phyloP scores from a whole-genome alignment of 768 basidiomycete species.

The Hemileccinum rubropunctum region DNA sequence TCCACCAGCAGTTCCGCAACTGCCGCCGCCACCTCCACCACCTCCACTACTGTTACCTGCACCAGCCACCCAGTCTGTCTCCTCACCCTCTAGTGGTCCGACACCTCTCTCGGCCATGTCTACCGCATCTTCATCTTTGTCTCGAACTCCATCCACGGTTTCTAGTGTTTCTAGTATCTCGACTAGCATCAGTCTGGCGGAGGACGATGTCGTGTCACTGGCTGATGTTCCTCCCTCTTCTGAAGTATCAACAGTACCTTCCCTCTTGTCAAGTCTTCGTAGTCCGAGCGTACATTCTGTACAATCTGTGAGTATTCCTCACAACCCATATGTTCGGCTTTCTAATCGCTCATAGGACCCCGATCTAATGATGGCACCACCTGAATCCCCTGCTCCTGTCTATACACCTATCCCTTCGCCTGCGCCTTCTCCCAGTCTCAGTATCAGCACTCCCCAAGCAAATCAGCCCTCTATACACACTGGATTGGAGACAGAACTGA shows the following conservation, averaged over 20 bases:
- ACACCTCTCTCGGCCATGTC: slow-evolving; percentile 30
- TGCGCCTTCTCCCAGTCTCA: slow-evolving; percentile 45
- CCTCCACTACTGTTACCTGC: slow-evolving; percentile 15
- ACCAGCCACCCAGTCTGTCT: slow-evolving; percentile 18
- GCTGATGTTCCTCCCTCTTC: slow-evolving; percentile 17
- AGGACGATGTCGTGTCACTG: slow-evolving; percentile 26
- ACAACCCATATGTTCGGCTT: background rate
- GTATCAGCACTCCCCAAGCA: slow-evolving; percentile 47
- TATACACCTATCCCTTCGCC: slow-evolving; percentile 35
- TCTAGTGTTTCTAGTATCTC: slow-evolving; percentile 46
- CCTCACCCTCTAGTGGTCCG: slow-evolving; percentile 34
- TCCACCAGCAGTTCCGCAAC: background rate
- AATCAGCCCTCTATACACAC: slow-evolving; percentile 49
- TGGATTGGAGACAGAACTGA: slow-evolving; percentile 42
- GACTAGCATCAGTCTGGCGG: slow-evolving; percentile 33
- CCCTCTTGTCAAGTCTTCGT: slow-evolving; percentile 49
- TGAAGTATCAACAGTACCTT: slow-evolving; percentile 54
- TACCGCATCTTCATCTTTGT: slow-evolving; percentile 27
- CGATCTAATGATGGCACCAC: slow-evolving; percentile 31
- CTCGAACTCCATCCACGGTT: slow-evolving; percentile 38
- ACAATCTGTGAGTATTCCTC: slow-evolving; percentile 36
- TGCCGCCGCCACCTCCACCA: background rate
- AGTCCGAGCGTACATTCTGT: slow-evolving; percentile 22
- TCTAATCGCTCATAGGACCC: slow-evolving; percentile 23
- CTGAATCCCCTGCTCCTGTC: slow-evolving; percentile 27